A percentile compares a stretch with the other conserved stretches of the same genome.
These are phyloP conservation scores for Tylopilus plumbeoviolaceoides DNA, from an alignment of 768 basidiomycete species.

Conservation along the genomic window DNA sequence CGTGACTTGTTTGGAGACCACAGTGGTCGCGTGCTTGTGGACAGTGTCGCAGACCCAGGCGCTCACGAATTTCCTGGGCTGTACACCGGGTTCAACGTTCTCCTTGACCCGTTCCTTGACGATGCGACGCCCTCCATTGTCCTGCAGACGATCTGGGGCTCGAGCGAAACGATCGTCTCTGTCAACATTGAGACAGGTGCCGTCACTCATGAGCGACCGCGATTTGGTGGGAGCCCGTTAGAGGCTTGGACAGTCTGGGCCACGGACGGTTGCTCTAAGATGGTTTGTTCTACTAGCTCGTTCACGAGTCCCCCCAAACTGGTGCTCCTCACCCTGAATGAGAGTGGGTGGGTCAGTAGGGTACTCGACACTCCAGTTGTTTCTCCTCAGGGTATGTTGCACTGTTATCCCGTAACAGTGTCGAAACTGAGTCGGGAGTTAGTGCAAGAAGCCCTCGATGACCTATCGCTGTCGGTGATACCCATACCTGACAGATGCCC, in stretches of 20 bases:
- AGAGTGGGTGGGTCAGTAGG: not conserved
- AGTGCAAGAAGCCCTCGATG: not conserved
- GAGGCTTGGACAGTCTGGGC: not conserved
- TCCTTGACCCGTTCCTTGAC: not conserved
- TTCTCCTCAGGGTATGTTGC: not conserved
- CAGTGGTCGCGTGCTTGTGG: not conserved
- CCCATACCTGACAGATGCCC: conserved; percentile 22
- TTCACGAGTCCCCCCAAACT: not conserved
- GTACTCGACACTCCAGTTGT: not conserved
- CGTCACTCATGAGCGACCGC: not conserved
- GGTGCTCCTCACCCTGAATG: not conserved
- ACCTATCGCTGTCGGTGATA: not conserved
- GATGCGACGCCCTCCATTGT: not conserved
- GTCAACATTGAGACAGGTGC: not conserved
- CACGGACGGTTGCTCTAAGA: not conserved
- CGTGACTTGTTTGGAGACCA: not conserved
- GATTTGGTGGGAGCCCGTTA: not conserved
- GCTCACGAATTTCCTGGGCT: not conserved
- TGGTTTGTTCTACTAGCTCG: not conserved
- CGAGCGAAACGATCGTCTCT: not conserved
- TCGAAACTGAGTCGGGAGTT: not conserved
- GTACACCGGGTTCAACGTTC: not conserved
- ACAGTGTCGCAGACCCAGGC: not conserved
- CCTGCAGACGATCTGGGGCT: not conserved
- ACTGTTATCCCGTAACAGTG: not conserved